A percentile compares a stretch with the other conserved stretches of the same genome.
Conservation (phyloP, 2,329 filamentous ascomycete genomes). For the Colletotrichum liriopes region DNA sequence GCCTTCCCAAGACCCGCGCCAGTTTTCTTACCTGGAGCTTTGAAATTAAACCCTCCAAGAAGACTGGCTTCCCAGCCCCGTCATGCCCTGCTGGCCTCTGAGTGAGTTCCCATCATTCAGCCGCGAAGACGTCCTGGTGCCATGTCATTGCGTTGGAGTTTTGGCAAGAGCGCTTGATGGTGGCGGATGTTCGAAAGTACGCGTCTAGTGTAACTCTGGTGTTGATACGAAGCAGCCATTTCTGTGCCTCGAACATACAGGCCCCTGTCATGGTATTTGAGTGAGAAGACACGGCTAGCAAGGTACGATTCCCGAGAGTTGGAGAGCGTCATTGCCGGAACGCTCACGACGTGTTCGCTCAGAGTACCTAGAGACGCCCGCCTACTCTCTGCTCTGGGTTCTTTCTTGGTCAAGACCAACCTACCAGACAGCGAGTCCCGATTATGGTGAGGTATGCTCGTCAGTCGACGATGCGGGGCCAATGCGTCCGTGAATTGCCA, state of each 20-base stretch:
- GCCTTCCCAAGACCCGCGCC: background rate
- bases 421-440: background rate
- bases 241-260: too few species aligned
- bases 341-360: background rate
- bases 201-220: too few species aligned
- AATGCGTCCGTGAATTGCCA: background rate
- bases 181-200: too few species aligned
- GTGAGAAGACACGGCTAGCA: background rate
- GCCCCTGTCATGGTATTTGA: too few species aligned
- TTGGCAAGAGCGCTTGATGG: too few species aligned
- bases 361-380: background rate
- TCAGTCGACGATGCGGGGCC: background rate
- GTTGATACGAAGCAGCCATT: too few species aligned
- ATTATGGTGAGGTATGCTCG: background rate
- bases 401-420: background rate
- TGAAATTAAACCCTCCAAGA: too few species aligned
- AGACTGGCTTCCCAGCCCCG: too few species aligned
- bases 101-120: too few species aligned
- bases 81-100: too few species aligned
- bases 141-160: too few species aligned
- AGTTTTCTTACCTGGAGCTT: background rate
- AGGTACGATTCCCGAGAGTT: background rate
- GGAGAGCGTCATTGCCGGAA: background rate
- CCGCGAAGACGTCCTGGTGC: too few species aligned
- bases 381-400: background rate